Conservation (phyloP, 495 filamentous ascomycete genomes). For the Talaromyces ruber region DNA sequence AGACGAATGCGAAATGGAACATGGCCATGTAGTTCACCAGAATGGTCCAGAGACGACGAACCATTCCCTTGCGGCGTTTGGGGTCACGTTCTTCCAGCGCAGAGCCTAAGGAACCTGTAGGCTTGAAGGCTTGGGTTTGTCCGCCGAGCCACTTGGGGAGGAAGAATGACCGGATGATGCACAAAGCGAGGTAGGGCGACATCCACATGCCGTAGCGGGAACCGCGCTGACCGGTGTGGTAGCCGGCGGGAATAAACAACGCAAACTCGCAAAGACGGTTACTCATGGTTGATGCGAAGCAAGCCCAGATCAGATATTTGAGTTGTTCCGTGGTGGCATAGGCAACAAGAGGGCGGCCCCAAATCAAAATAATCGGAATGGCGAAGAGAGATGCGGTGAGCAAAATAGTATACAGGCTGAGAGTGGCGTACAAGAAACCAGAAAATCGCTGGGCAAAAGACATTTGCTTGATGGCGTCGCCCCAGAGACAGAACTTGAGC, state of each 20-base stretch:
- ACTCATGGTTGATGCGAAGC: constrained; percentile 27
- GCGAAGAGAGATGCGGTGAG: constrained; percentile 32
- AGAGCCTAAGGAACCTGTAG: constrained; percentile 23
- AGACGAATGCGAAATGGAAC: constrained; percentile 31
- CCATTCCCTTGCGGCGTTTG: constrained; percentile 19
- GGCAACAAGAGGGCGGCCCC: constrained; percentile 34
- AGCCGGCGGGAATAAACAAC: constrained; percentile 34
- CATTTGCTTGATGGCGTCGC: constrained; percentile 26
- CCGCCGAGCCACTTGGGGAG: constrained; percentile 34
- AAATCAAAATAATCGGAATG: constrained; percentile 37
- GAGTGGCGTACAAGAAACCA: constrained; percentile 36
- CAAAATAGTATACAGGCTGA: constrained; percentile 32
- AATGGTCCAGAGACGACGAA: constrained; percentile 21
- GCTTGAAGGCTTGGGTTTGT: constrained; percentile 28
- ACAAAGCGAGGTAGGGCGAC: constrained; percentile 35
- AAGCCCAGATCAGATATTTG: constrained; percentile 39
- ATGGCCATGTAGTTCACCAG: constrained; percentile 27
- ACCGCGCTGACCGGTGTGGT: constrained; percentile 33
- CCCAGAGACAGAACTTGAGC: constrained; percentile 36
- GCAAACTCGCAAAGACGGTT: constrained; percentile 36
- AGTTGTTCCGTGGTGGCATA: constrained; percentile 33
- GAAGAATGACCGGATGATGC: constrained; percentile 33
- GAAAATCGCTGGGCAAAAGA: constrained; percentile 25
- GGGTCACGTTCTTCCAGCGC: constrained; percentile 24
- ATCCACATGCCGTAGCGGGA: constrained; percentile 36